Base-by-base conservation (phyloP, 768 basidiomycete genomes). In the Butyriboletus loyo region DNA sequence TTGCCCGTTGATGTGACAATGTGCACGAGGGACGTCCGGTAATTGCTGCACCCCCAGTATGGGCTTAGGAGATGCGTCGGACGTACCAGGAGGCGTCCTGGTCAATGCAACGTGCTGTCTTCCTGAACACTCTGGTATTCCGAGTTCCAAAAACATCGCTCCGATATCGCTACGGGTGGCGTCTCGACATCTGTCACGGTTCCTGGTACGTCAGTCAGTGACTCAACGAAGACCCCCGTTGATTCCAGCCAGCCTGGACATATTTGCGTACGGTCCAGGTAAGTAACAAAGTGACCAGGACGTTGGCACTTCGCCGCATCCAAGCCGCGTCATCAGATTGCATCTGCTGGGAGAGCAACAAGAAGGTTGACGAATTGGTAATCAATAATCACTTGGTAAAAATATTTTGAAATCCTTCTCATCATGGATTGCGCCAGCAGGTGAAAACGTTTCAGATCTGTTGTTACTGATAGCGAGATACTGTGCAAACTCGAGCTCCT, bases 381-480 rank as follows among this genome's bases (percentile, higher is more conserved):
- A 44, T 30, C 27, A 56, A 30, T 19, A 43, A 15, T 17, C 10
- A 39, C 17, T 24, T 34, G 19, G 15, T 9, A 27, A 37, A 21
- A 31, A n/a, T 1, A 4, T 11, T 19, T 35, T 7, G 10, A 34
- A 13, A 5, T 7, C 21, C 35, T 35, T 50, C 44, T 21, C 28
- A 38, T 37, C 27, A n/a, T n/a, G n/a, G 32, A 27, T 27, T 17
- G 45, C 15, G 14, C 22, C n/a, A n/a, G n/a, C n/a, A n/a, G n/a
- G n/a, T n/a, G n/a, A 6, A 44, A 22, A 34, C 14, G 46, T 56
- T 56, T 56, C 54, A 56, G 44, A 48, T 55, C 54, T 47, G 5
- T 10, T 25, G n/a, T 14, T 21, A 48, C 22, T 50, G 46, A 34
- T 49, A 49, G 31, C 46, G 45, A 47, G 24, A 28, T 28, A 10